Percentiles rank a stretch among this genome's conserved stretches.
Conservation (phyloP, 352 stramenopile species). For the Globisporangium cylindrosporum region DNA sequence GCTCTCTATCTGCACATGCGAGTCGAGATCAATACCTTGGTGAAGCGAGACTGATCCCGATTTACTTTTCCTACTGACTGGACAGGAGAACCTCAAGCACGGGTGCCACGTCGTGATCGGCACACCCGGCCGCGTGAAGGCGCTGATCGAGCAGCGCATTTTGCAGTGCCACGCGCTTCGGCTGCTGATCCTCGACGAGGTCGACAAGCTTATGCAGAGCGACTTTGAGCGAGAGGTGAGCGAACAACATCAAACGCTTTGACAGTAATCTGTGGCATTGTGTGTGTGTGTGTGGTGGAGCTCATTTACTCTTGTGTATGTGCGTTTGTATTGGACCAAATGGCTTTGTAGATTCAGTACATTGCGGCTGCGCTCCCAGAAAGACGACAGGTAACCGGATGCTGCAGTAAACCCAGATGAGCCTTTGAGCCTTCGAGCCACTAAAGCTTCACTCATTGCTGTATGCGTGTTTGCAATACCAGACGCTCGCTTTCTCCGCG, state of each 20-base stretch:
- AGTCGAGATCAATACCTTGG: too few relatives aligned
- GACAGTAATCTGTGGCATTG: background rate
- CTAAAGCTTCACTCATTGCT: background rate
- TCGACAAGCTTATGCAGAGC: slow-evolving; percentile 70
- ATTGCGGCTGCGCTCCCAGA: slow-evolving; percentile 53
- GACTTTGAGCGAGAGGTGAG: slow-evolving; percentile 69
- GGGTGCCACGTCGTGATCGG: slow-evolving; percentile 70
- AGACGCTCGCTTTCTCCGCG: slow-evolving; percentile 77
- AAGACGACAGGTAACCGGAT: slow-evolving; percentile 44
- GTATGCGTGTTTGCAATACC: background rate
- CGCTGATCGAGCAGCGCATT: slow-evolving; percentile 56
- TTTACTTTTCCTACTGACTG: background rate
- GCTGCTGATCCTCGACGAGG: slow-evolving; percentile 75
- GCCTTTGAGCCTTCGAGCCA: background rate
- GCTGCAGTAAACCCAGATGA: background rate
- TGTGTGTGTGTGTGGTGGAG: background rate
- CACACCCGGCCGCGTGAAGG: slow-evolving; percentile 67
- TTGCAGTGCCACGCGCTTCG: slow-evolving; percentile 48
- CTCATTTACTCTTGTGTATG: slow-evolving; percentile 3
- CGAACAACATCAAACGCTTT: background rate
- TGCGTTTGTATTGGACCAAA: background rate
- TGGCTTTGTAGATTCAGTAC: slow-evolving; percentile 42
- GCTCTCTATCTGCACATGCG: background rate
- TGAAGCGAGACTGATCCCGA: background rate
- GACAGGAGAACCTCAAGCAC: slow-evolving; percentile 27